Evolutionary conservation across 1,139 yeast genomes (phyloP).

Genomic region (Debaryomyces sp.): DNA sequence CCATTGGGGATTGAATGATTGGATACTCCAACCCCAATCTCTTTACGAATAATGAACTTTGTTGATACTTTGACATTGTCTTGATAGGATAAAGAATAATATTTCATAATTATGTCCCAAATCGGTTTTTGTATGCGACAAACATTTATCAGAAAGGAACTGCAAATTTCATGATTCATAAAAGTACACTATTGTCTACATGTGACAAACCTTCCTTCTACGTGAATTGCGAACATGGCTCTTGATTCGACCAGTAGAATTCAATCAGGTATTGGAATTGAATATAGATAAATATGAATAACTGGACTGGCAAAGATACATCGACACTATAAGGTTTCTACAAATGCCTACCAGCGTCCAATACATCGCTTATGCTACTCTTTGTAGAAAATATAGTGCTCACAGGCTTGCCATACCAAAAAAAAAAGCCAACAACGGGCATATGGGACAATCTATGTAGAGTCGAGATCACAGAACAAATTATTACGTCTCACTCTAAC

Average conservation of each 20-base stretch:
- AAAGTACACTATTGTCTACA: not conserved
- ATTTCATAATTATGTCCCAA: not conserved
- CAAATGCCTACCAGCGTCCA: not conserved
- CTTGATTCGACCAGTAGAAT: not conserved
- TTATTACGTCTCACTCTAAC: too few relatives aligned
- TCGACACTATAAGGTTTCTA: too few relatives aligned
- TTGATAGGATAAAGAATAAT: not conserved
- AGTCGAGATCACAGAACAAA: not conserved
- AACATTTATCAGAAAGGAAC: not conserved
- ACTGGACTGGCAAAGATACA: not conserved
- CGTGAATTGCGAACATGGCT: not conserved
- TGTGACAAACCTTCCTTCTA: not conserved
- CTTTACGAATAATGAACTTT: not conserved
- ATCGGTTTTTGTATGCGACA: not conserved
- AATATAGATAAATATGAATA: not conserved
- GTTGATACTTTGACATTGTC: slow-evolving; percentile 4
- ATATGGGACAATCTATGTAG: not conserved
- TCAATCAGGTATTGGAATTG: not conserved
- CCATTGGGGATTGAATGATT: slow-evolving; percentile 57
- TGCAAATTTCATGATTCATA: not conserved
- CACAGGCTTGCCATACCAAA: not conserved
- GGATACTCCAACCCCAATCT: slow-evolving; percentile 23
- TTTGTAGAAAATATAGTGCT: not conserved
- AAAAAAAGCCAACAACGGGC: not conserved
- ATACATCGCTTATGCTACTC: not conserved